phyloP scores from a whole-genome alignment of 495 filamentous ascomycete species.

The Copromyces sp. region DNA sequence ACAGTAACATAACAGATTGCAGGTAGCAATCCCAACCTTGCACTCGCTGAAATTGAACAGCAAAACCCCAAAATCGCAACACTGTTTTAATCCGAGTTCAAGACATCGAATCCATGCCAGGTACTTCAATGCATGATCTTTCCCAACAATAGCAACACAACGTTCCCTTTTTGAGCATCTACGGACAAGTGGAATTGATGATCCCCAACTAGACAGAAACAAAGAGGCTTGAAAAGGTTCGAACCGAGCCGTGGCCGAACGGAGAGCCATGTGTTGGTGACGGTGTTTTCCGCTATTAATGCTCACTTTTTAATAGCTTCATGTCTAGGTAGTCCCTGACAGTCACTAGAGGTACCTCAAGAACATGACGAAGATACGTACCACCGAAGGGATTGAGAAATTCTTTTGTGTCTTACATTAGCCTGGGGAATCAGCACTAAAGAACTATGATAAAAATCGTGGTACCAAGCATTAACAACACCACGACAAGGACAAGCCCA shows the following conservation, averaged over 20 bases:
- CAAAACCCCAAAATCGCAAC: not conserved
- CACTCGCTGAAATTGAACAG: not conserved
- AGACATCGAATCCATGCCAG: not conserved
- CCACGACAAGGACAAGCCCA: not conserved
- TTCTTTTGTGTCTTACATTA: not conserved
- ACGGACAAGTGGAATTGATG: not conserved
- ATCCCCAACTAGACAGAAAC: not conserved
- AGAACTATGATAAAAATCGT: not conserved
- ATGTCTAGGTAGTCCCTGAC: not conserved
- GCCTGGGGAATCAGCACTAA: not conserved
- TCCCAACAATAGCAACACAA: not conserved
- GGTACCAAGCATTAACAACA: no score
- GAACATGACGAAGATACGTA: not conserved
- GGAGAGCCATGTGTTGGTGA: not conserved
- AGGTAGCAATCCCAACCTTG: not conserved
- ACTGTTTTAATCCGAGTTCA: not conserved
- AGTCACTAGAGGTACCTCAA: not conserved
- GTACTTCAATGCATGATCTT: not conserved
- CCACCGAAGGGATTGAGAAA: not conserved
- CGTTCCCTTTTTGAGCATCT: not conserved
- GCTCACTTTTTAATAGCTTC: not conserved
- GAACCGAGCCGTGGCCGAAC: not conserved
- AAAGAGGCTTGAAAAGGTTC: not conserved
- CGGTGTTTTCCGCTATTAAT: not conserved
- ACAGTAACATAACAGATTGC: not conserved